Base-by-base conservation (phyloP, 371 early-diverging fungal genomes). In the Blastocladiella emersonii region DNA sequence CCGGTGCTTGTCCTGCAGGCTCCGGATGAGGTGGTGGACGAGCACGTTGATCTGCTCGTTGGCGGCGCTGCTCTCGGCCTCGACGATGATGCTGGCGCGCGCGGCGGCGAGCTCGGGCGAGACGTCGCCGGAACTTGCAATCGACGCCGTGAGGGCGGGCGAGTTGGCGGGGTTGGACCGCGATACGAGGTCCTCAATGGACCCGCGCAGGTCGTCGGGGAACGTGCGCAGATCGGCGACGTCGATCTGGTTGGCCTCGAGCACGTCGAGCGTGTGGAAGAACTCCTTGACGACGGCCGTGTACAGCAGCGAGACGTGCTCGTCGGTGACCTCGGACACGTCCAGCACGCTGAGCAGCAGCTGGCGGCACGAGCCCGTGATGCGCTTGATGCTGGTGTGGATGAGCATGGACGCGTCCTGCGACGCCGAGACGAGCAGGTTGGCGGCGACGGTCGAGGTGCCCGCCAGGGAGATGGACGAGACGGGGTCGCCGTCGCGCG, bases 251-350 rank as follows among this genome's bases (percentile, higher is more conserved):
- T 34, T 8, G 3, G 8, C 15, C 3, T 59, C 59, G 32, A 59
- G 17, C 32, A 59, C 59, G 30, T 19, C 17, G 37, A 37, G n/a
- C 13, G 59, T 34, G 43, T 34, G 10, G 21, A 59, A 59, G 32
- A 34, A 59, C 37, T 59, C 59, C 30, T 37, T 32, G 25, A 59
- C 59, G 5, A 59, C 27, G 17, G 37, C 44, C 44, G 59, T 59
- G 32, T 59, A 59, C 25, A 59, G 59, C 23, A 36, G 36, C 41
- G 59, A 59, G 8, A 59, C 27, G 27, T 59, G 59, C 44, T 59
- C 59, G 59, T 59, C 59, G 15, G 59, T 27, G 27, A 59, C 37
- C 13, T 43, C 59, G 37, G 37, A n/a, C 19, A 59, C n/a, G 43
- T 59, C 59, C 17, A 59, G 37, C n/a, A 59, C 27, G 27, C 36